Base-by-base conservation (phyloP, 345 rosid species). In the Aethionema arabicum region DNA sequence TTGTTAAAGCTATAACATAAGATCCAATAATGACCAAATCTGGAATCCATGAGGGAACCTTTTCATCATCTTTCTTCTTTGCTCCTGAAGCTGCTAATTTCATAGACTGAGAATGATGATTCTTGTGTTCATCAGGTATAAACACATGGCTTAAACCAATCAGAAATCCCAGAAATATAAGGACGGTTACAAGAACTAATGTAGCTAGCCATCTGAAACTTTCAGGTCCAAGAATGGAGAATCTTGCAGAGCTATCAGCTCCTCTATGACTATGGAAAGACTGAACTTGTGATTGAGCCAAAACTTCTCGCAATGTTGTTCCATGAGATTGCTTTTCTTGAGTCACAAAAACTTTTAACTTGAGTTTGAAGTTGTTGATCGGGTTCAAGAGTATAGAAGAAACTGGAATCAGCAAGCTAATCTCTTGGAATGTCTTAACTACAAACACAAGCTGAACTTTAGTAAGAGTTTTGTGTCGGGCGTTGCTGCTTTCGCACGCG, bases 291-390 rank as follows among this genome's bases (percentile, higher is more conserved):
- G 80, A 45, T 29, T 78, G 78, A 14, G 69, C 61, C 47, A 87
- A 66, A 35, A 81, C 54, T 15, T 78, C 80, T 45, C 68, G 77
- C 63, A 85, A 36, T 45, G 43, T 47, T 46, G 63, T 10, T 38
- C 52, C 72, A 56, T 59, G 49, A 2, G 80, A 60, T 49, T 40
- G 56, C 36, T 78, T 72, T 72, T 88, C 93, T 68, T 63, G 80
- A 2, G 98, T 88, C 35, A 91, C 87, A 49, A 73, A 88, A 35
- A 82, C 79, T 76, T 79, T 76, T 5, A 91, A 54, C 67, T 76
- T 80, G 49, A 91, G 74, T 50, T 75, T 52, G 56, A 75, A 63
- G 69, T 72, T 75, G 11, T 50, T 32, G n/a, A 62, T 39, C 12
- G 81, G 47, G 13, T 75, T 81, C 52, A 70, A 67, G 60, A 91